Conservation (phyloP, 176 grass and related monocot species). For the Avena sativa region DNA sequence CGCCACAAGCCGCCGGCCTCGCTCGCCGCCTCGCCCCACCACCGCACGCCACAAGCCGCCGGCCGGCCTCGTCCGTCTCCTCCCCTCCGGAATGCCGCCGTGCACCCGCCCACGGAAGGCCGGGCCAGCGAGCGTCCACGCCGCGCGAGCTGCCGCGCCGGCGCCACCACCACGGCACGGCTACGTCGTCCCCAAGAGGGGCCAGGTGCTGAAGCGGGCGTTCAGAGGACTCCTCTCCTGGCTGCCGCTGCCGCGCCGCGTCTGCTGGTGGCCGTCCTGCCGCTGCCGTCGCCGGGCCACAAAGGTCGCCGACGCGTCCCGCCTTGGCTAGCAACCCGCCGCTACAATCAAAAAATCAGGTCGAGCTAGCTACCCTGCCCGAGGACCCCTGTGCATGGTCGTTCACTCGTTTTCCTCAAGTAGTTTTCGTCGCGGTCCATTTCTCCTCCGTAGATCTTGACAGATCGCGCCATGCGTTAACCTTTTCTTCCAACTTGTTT, state of each 20-base stretch:
- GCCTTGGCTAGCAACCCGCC: neutral
- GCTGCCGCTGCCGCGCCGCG: neutral
- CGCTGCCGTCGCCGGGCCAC: neutral
- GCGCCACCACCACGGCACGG: too few species aligned
- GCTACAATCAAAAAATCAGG: neutral
- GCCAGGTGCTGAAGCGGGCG: constrained; percentile 22
- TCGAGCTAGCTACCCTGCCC: neutral
- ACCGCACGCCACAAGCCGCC: too few species aligned
- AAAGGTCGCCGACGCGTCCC: neutral
- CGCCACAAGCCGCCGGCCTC: too few species aligned
- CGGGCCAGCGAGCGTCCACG: neutral
- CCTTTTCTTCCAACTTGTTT: neutral
- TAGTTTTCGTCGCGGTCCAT: neutral
- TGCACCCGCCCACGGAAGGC: neutral
- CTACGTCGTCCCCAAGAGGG: neutral
- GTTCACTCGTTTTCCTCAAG: neutral
- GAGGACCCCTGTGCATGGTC: neutral
- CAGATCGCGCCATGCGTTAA: neutral
- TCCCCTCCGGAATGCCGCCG: neutral
- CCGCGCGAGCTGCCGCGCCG: too few species aligned
- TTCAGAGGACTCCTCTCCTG: neutral
- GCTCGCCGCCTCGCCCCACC: neutral
- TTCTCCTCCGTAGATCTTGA: neutral
- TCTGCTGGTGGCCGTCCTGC: neutral
- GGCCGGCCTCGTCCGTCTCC: too few species aligned